Base-by-base conservation (phyloP, 2,329 filamentous ascomycete genomes). In the Penicillium sp. region DNA sequence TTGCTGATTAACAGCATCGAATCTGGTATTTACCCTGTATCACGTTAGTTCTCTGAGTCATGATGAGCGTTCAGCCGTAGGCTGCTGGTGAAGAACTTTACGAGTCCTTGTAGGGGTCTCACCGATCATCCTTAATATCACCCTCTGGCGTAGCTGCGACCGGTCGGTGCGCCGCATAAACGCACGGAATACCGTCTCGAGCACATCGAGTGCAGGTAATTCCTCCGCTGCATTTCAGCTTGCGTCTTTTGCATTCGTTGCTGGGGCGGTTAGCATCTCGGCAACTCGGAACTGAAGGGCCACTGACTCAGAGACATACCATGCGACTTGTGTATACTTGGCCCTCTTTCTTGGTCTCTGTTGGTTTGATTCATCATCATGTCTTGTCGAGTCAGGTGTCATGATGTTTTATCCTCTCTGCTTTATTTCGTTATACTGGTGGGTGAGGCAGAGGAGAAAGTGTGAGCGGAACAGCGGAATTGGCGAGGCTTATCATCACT, bases 171-270 rank as follows among this genome's bases (percentile, higher is more conserved):
- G 85, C 82, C 6, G 86, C 81, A 74, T 89, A 90, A 45, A 87
- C 77, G 67, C 87, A 90, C 60, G 82, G 74, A 19, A 89, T 79
- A 64, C 85, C 86, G 71, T 90, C 85, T 16, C 66, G 63, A 3
- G 51, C 84, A 66, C 88, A 90, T 55, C 88, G 80, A 58, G 86
- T 82, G 63, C 88, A 90, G 1, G 86, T 84, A 1, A 82, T 84
- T 65, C 89, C 84, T 59, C 88, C 88, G 71, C 89, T 90, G 74
- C 87, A 90, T 72, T 90, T 90, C 68, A 90, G 86, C 73, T 90
- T 90, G 56, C 87, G 84, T n/a, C 87, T 80, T 66, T 90, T 90
- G 73, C 87, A 90, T 69, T 90, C 87, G 68, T 89, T 90, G 65
- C 87, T 89, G 31, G n/a, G 29, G 48, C 33, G 53, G 44, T 54